phyloP scores from a whole-genome alignment of 2,329 filamentous ascomycete genomes.

The Alternaria sp. region DNA sequence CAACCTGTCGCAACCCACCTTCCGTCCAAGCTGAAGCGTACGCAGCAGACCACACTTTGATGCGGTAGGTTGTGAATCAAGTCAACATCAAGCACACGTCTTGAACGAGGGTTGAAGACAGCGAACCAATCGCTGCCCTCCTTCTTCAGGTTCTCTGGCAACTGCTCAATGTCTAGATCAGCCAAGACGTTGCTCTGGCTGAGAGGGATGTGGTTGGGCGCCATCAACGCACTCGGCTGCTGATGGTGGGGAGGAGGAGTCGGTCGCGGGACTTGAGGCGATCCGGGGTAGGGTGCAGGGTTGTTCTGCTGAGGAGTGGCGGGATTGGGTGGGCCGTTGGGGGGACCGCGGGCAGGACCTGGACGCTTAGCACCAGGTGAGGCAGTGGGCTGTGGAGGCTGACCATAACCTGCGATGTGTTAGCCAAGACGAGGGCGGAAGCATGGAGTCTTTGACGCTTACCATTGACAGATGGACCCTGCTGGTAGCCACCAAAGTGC shows the following conservation, averaged over 20 bases:
- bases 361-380: slow-evolving; percentile 83
- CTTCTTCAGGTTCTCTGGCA: slow-evolving; percentile 87
- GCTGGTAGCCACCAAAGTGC: slow-evolving; percentile 75
- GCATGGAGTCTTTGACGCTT: slow-evolving; percentile 37
- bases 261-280: slow-evolving; percentile 81
- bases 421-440: slow-evolving; percentile 8
- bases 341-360: slow-evolving; percentile 65
- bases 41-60: slow-evolving; percentile 97
- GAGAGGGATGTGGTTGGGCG: slow-evolving; percentile 53
- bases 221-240: slow-evolving; percentile 42
- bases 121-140: slow-evolving; percentile 93
- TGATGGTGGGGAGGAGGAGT: slow-evolving; percentile 65
- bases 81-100: slow-evolving; percentile 89
- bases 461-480: slow-evolving; percentile 68
- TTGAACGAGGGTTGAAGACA: slow-evolving; percentile 92
- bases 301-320: slow-evolving; percentile 93
- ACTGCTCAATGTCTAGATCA: slow-evolving; percentile 83
- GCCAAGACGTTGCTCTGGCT: slow-evolving; percentile 71
- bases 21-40: slow-evolving; percentile 93
- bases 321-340: slow-evolving; percentile 65
- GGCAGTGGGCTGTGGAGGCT: slow-evolving; percentile 82
- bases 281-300: slow-evolving; percentile 85
- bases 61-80: slow-evolving; percentile 91
- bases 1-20: slow-evolving; percentile 96
- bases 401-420: slow-evolving; percentile 69